Evolutionary conservation across 2,329 filamentous ascomycete species (phyloP).

Genomic region (Fusarium buharicum): DNA sequence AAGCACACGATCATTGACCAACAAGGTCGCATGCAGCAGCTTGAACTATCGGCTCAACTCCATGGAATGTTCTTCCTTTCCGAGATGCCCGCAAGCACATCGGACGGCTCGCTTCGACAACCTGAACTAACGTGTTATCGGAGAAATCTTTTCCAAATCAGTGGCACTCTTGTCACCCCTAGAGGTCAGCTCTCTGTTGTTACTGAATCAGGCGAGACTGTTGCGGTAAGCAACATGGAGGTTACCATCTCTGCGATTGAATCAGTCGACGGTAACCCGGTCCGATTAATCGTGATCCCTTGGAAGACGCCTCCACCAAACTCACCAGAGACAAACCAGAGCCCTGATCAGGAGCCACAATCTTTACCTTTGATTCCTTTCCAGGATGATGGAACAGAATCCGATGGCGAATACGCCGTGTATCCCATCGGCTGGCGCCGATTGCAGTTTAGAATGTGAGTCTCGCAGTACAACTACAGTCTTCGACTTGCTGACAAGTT

Average conservation of each 20-base stretch:
- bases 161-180: constrained; percentile 85
- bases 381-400: constrained; percentile 67
- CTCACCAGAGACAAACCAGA: constrained; percentile 72
- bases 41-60: constrained; percentile 76
- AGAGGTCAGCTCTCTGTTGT: constrained; percentile 81
- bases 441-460: constrained; percentile 86
- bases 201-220: constrained; percentile 83
- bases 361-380: constrained; percentile 79
- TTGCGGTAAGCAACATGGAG: constrained; percentile 84
- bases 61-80: constrained; percentile 92
- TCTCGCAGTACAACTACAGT: constrained; percentile 19
- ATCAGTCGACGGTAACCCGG: constrained; percentile 90
- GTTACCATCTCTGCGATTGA: constrained; percentile 92
- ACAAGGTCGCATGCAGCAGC: constrained; percentile 68
- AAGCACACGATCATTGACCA: constrained; percentile 70
- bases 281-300: constrained; percentile 94
- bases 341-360: constrained; percentile 84
- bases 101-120: constrained; percentile 68
- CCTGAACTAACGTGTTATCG: constrained; percentile 95
- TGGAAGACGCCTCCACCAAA: constrained; percentile 95
- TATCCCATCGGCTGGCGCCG: constrained; percentile 96
- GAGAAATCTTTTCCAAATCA: constrained; percentile 95
- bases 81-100: constrained; percentile 74
- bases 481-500: constrained; percentile 18
- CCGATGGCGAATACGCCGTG: constrained; percentile 83